phyloP scores from a whole-genome alignment of 495 filamentous ascomycete species.

The Jackrogersella minutella region DNA sequence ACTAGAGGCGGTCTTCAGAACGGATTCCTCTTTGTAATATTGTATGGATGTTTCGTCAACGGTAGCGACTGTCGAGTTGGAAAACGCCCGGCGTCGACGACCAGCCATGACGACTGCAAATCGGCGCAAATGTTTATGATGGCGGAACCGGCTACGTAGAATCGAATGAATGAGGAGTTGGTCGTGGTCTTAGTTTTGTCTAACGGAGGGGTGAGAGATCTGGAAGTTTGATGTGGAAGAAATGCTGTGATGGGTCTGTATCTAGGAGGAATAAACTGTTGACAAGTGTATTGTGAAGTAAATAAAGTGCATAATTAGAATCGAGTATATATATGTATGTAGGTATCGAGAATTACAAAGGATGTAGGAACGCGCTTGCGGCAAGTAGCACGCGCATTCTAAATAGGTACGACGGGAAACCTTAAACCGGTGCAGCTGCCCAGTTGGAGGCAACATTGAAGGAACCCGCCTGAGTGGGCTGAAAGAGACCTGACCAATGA shows the following conservation, averaged over 20 bases:
- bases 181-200: background rate
- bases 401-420: background rate
- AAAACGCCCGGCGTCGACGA: slow-evolving; percentile 44
- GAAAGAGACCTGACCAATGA: slow-evolving; percentile 21
- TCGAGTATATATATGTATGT: too few relatives aligned
- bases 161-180: background rate
- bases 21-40: slow-evolving; percentile 44
- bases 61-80: slow-evolving; percentile 43
- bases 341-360: background rate
- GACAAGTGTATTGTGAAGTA: background rate
- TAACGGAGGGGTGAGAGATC: background rate
- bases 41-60: slow-evolving; percentile 39
- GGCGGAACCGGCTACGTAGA: too few relatives aligned
- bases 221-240: background rate
- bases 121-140: background rate
- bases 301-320: too few relatives aligned
- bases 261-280: background rate
- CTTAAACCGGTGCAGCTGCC: background rate
- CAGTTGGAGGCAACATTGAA: background rate
- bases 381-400: slow-evolving; percentile 9
- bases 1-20: slow-evolving; percentile 45
- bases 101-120: slow-evolving; percentile 44
- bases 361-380: slow-evolving; percentile 22
- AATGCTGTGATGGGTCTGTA: background rate
- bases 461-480: slow-evolving; percentile 10